phyloP scores from a whole-genome alignment of 805 yeast species.

The Saturnispora gosingensis region DNA sequence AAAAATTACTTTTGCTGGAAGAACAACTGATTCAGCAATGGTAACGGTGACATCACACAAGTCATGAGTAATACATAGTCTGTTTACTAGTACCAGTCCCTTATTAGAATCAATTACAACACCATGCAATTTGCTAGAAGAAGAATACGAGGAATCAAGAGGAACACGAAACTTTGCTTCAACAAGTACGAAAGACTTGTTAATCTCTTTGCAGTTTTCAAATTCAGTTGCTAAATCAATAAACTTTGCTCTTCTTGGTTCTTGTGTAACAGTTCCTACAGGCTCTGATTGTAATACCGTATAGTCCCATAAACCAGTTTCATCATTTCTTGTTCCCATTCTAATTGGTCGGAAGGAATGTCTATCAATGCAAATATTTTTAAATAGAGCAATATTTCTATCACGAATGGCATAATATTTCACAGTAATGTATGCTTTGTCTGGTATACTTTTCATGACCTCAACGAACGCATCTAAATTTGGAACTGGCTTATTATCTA shows the following conservation, averaged over 20 bases:
- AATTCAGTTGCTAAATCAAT: conserved; percentile 58
- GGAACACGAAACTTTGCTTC: conserved; percentile 56
- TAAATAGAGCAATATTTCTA: no score
- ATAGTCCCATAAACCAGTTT: no score
- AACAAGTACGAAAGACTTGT: conserved; percentile 65
- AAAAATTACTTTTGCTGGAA: conserved; percentile 74
- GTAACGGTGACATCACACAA: conserved; percentile 65
- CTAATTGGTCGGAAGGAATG: no score
- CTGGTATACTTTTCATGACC: no score
- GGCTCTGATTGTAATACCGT: no score
- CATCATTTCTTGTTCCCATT: no score
- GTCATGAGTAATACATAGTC: conserved; percentile 77
- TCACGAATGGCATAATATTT: no score
- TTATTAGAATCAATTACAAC: conserved; percentile 69
- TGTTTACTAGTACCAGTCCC: conserved; percentile 73
- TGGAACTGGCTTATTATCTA: no score
- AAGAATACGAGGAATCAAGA: conserved; percentile 64
- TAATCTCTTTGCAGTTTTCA: conserved; percentile 31
- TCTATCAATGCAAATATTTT: no score
- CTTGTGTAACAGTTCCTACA: conserved; percentile 39
- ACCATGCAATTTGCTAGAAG: conserved; percentile 60
- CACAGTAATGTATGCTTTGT: no score
- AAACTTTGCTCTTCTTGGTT: conserved; percentile 58
- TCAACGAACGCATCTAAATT: no score
- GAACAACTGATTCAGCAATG: conserved; percentile 75